Evolutionary conservation across 441 rosid species (phyloP), one percentile per base, ranked within the genome.

Genomic region (Raphanus hybrid): DNA sequence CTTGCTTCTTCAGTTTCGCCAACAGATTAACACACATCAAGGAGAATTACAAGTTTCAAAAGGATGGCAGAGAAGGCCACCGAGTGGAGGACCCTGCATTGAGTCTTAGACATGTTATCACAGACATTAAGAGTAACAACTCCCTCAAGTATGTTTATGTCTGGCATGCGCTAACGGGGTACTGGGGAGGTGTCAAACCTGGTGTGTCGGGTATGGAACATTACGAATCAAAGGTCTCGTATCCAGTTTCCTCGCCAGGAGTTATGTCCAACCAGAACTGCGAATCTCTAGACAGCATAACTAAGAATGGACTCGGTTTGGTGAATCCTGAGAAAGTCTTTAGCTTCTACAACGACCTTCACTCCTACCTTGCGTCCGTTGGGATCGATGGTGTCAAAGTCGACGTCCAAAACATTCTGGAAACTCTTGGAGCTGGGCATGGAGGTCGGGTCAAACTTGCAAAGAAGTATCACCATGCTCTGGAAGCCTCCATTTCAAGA

Each of bases 131-230:
- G 73, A 71, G 57, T 23, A 73, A 71, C 63, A 73, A 73, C 39
- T 78, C 71, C 0, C 73, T 78, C 84, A 92, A 92, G 64, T 86
- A 84, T 80, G 91, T 88, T 20, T 88, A 90, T 29, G 37, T 90
- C 75, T 90, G 94, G 93, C 94, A 90, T 73, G 92, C 93, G n/a
- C 74, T 91, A 64, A 79, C 89, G 3, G 93, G 92, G 12, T 92
- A 90, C 12, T 90, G 95, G 97, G 95, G 95, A 81, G 97, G 97
- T 27, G 84, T 89, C 39, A 81, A 81, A 29, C 91, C 93, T n/a
- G 79, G 92, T 32, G 87, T 89, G 35, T 86, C 84, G 54, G 67
- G 70, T 75, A 85, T 86, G 91, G 83, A 82, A 64, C 87, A 86
- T 59, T 92, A 89, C 85, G 80, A 86, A 35, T 88, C 97, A 0